A percentile compares a stretch with the other conserved stretches of the same genome.
Evolutionary conservation across 164 flowering plant genomes (phyloP).

Genomic region (Vitis rupestris): DNA sequence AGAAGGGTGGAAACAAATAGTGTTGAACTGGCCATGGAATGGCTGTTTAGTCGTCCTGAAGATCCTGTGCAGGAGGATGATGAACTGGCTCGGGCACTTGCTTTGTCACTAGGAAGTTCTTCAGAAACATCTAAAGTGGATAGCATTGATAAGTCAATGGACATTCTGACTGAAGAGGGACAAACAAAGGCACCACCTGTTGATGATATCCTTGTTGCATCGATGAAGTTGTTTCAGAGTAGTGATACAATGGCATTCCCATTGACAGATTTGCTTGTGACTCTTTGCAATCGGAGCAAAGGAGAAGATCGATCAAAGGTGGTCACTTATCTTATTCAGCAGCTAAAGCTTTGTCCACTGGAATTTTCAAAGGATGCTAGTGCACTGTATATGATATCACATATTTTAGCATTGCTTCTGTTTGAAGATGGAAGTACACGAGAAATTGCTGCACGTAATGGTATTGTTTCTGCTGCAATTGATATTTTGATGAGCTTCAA

Average conservation of each 20-base stretch:
- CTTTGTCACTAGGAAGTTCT: slow-evolving; percentile 80
- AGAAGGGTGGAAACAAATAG: slow-evolving; percentile 80
- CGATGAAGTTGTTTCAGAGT: slow-evolving; percentile 72
- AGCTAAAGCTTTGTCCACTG: slow-evolving; percentile 61
- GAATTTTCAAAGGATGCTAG: slow-evolving; percentile 57
- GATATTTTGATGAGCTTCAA: slow-evolving; percentile 61
- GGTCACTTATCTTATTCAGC: slow-evolving; percentile 65
- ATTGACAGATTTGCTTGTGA: slow-evolving; percentile 76
- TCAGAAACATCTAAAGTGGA: slow-evolving; percentile 72
- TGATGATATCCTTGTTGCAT: slow-evolving; percentile 74
- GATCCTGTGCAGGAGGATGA: slow-evolving; percentile 96
- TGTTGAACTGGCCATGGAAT: slow-evolving; percentile 98
- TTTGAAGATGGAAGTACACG: slow-evolving; percentile 68
- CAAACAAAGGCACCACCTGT: slow-evolving; percentile 65
- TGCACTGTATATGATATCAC: slow-evolving; percentile 60
- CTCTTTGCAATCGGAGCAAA: slow-evolving; percentile 75
- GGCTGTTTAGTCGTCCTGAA: slow-evolving; percentile 87
- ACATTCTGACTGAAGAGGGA: slow-evolving; percentile 47
- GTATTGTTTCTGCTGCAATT: slow-evolving; percentile 52
- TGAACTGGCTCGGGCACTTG: slow-evolving; percentile 94
- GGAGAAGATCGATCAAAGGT: slow-evolving; percentile 87
- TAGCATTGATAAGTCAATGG: slow-evolving; percentile 50
- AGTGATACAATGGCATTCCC: slow-evolving; percentile 73
- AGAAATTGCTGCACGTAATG: slow-evolving; percentile 72
- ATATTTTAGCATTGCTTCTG: slow-evolving; percentile 75